These are phyloP conservation scores for Blastomyces emzantsi DNA, from an alignment of 2,329 filamentous ascomycete species.

Conservation along the genomic window DNA sequence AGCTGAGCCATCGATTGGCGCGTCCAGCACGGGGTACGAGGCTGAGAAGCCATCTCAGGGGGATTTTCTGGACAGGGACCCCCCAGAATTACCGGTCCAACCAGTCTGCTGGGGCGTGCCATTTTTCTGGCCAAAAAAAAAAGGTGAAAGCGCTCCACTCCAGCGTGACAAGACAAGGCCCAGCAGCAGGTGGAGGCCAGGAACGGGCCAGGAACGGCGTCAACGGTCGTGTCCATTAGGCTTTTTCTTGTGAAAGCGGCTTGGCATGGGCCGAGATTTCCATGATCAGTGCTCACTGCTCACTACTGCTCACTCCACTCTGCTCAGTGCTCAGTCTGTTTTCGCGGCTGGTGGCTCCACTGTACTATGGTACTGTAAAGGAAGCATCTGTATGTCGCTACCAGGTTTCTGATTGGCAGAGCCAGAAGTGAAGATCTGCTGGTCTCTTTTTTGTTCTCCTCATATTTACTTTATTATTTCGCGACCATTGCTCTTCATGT, in stretches of 20 bases:
- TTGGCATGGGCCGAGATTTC: neutral
- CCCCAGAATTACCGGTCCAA: neutral
- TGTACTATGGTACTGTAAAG: no score
- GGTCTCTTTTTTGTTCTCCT: neutral
- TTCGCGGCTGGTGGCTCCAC: constrained; percentile 1
- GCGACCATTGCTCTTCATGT: neutral
- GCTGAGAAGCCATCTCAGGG: neutral
- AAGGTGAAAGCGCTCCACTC: neutral
- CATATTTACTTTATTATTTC: neutral
- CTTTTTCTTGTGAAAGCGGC: neutral
- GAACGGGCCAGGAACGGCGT: constrained; percentile 6
- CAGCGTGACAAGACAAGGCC: neutral
- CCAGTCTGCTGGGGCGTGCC: constrained; percentile 1
- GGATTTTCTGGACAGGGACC: neutral
- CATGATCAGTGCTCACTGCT: neutral
- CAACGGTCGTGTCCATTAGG: neutral
- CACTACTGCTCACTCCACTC: no score
- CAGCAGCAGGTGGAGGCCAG: neutral
- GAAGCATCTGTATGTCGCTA: neutral
- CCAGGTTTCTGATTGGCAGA: neutral
- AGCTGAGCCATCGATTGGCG: neutral
- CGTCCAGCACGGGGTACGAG: neutral
- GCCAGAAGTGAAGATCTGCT: constrained; percentile 1
- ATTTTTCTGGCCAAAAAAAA: neutral
- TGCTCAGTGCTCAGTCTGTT: neutral